A percentile compares a stretch with the other conserved stretches of the same genome.
phyloP scores from a whole-genome alignment of 75 land plant species.

The Ceratopteris richardii region DNA sequence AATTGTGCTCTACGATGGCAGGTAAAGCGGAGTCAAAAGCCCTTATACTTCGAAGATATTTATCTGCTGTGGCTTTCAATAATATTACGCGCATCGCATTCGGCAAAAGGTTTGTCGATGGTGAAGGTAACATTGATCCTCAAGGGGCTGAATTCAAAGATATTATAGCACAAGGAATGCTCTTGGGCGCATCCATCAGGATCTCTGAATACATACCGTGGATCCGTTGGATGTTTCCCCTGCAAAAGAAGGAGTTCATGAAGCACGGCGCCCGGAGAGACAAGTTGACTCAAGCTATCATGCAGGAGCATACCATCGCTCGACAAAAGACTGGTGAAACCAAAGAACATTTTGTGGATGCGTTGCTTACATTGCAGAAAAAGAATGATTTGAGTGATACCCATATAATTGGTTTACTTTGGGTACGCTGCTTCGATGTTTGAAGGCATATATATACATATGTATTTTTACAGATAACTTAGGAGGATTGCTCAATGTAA shows the following conservation, averaged over 20 bases:
- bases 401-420: slow-evolving; percentile 87
- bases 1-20: no score
- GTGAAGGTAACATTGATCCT: slow-evolving; percentile 62
- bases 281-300: slow-evolving; percentile 61
- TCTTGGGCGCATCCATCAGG: slow-evolving; percentile 71
- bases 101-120: slow-evolving; percentile 81
- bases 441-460: no score
- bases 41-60: slow-evolving; percentile 34
- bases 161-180: slow-evolving; percentile 58
- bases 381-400: slow-evolving; percentile 85
- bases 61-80: slow-evolving; percentile 85
- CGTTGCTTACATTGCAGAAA: slow-evolving; percentile 66
- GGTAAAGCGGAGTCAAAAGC: not conserved
- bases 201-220: slow-evolving; percentile 75
- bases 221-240: slow-evolving; percentile 79
- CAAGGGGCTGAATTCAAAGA: slow-evolving; percentile 89
- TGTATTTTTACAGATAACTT: no score
- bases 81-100: slow-evolving; percentile 91
- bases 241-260: slow-evolving; percentile 66
- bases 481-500: no score
- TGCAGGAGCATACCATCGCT: slow-evolving; percentile 71
- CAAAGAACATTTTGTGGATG: slow-evolving; percentile 91
- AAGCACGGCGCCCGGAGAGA: slow-evolving; percentile 59
- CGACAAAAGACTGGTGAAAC: slow-evolving; percentile 36
- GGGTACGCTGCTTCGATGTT: slow-evolving; percentile 41